These are phyloP conservation scores for Pythium insidiosum DNA, from an alignment of 352 stramenopile genomes.

Conservation along the genomic window DNA sequence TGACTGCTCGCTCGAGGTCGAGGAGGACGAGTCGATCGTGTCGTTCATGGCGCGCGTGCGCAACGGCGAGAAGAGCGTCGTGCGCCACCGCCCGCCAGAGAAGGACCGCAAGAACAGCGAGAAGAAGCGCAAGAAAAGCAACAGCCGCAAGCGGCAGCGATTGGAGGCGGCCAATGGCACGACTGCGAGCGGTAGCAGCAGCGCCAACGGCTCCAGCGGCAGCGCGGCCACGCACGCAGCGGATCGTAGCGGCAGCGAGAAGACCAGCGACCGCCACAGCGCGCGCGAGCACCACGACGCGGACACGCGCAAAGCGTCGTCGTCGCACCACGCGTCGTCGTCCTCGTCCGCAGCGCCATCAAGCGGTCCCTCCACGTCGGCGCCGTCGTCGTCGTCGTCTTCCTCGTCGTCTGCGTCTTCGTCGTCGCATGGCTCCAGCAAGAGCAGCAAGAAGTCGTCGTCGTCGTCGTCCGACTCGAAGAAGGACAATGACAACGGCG, in stretches of 20 bases:
- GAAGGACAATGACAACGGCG: slow-evolving; percentile 57
- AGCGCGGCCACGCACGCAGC: slow-evolving; percentile 2
- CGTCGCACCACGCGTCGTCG: neutral
- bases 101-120: slow-evolving; percentile 52
- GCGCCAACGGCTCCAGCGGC: neutral
- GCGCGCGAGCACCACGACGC: neutral
- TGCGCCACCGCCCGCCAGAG: slow-evolving; percentile 40
- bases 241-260: slow-evolving; percentile 1
- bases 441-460: slow-evolving; percentile 26
- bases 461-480: too few species aligned
- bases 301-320: slow-evolving; percentile 1
- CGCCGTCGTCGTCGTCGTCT: slow-evolving; percentile 2
- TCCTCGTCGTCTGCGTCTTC: neutral
- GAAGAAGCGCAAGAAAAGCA: slow-evolving; percentile 74
- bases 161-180: slow-evolving; percentile 31
- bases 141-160: slow-evolving; percentile 59
- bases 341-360: slow-evolving; percentile 6
- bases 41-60: slow-evolving; percentile 78
- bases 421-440: neutral
- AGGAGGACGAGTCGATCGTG: slow-evolving; percentile 83
- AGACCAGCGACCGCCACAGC: neutral
- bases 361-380: neutral
- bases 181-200: neutral
- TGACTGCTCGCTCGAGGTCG: slow-evolving; percentile 66
- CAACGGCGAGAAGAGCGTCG: slow-evolving; percentile 63